A percentile compares a stretch with the other conserved stretches of the same genome.
Evolutionary conservation across 345 rosid species (phyloP).

Genomic region (Linum lewisii): DNA sequence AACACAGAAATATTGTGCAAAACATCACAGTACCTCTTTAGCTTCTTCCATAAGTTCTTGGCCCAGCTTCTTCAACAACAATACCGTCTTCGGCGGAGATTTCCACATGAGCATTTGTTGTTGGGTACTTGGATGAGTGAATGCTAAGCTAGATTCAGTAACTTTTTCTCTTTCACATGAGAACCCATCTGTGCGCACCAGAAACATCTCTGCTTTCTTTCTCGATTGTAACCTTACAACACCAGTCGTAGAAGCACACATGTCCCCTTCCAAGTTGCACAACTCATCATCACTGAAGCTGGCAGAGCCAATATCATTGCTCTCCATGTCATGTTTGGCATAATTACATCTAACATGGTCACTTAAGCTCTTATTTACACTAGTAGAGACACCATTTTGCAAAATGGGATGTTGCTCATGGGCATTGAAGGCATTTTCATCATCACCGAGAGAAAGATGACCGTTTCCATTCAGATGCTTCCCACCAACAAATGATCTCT

Average conservation of each 20-base stretch:
- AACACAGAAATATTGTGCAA: not conserved
- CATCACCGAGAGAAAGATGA: conserved; percentile 21
- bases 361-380: conserved; percentile 27
- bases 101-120: conserved; percentile 99
- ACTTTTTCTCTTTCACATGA: conserved; percentile 93
- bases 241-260: conserved; percentile 97
- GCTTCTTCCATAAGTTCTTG: conserved; percentile 92
- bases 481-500: conserved; percentile 24
- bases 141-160: conserved; percentile 89
- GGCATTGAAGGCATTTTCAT: conserved; percentile 19
- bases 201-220: conserved; percentile 94
- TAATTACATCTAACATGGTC: conserved; percentile 20
- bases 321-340: conserved; percentile 22
- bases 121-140: conserved; percentile 97
- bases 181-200: conserved; percentile 93
- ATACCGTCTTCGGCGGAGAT: conserved; percentile 77
- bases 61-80: conserved; percentile 86
- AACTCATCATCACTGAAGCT: conserved; percentile 46
- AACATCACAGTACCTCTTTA: conserved; percentile 49
- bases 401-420: conserved; percentile 17
- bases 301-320: conserved; percentile 25
- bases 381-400: conserved; percentile 19
- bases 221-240: conserved; percentile 96
- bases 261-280: conserved; percentile 59
- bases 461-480: conserved; percentile 26